Base-by-base conservation (phyloP, 495 filamentous ascomycete species). In the Lichina pygmaea region DNA sequence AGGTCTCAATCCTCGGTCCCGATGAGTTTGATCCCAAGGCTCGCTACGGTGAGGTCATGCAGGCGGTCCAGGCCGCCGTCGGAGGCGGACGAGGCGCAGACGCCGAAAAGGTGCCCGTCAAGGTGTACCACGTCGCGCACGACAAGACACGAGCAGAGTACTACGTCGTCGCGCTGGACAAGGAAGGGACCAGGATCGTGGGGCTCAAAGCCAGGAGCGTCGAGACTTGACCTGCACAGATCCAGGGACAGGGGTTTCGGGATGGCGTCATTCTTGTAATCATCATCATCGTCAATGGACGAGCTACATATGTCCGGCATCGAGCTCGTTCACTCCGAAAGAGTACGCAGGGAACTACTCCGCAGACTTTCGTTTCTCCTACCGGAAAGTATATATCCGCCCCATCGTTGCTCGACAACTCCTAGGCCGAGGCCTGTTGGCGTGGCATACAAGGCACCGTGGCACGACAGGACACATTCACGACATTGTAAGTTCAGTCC, bases 121-220 rank as follows among this genome's bases (percentile, higher is more conserved):
- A 71, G 55, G 68, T 86, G 13, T 93, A 84, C 49, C 62, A 70
- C 44, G 70, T 86, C 12, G 60, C 61, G 43, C 59, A 65, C 52
- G 73, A 64, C 32, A 66, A 64, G 13, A 71, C 73, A 11, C 69
- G 70, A 54, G 59, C 66, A 13, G 78, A 86, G 60, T 89, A 86
- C 54, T 91, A 70, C 67, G 59, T 89, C 41, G 59, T 89, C 33
- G 73, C 71, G 49, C 52, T 73, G 60, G 67, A 63, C 58, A 65
- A 51, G 53, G 61, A 56, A 38, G 59, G 53, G 16, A 66, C 64
- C 36, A 70, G 63, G 58, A 43, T 92, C 48, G 71, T 92, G 6
- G 83, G 83, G 6, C 59, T 77, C 40, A 83, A 78, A 64, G 79
- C 77, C 7, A 62, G 77, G 66, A 67, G 72, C 37, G 63, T 91